These are phyloP conservation scores for Cucurbitaria berberidis DNA, from an alignment of 2,329 filamentous ascomycete genomes.

Conservation along the genomic window DNA sequence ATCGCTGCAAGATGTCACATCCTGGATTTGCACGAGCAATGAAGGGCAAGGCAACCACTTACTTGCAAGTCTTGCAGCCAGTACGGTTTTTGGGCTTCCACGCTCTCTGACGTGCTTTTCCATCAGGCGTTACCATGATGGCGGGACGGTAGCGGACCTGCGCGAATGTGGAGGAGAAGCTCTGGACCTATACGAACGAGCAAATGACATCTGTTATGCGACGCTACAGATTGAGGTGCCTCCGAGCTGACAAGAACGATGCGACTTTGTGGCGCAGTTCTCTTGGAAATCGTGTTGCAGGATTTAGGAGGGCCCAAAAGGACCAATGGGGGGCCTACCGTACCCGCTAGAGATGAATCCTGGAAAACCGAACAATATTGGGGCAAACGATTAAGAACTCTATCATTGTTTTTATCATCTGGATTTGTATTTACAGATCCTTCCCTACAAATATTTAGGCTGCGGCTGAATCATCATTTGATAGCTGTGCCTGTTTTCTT, in stretches of 20 bases:
- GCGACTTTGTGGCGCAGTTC: slow-evolving; percentile 9
- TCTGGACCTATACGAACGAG: slow-evolving; percentile 3
- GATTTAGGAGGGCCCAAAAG: not conserved
- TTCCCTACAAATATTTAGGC: no score
- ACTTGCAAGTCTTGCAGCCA: slow-evolving; percentile 28
- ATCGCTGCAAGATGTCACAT: not conserved
- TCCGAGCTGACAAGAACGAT: slow-evolving; percentile 7
- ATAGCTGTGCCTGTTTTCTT: no score
- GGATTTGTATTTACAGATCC: no score
- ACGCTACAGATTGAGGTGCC: not conserved
- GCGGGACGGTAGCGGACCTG: not conserved
- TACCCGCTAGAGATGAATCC: no score
- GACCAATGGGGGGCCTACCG: not conserved
- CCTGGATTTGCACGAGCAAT: not conserved
- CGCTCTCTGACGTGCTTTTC: slow-evolving; percentile 21
- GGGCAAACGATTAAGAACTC: no score
- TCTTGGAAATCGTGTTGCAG: not conserved
- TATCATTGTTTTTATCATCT: no score
- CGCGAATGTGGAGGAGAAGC: slow-evolving; percentile 1
- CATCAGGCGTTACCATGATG: slow-evolving; percentile 7
- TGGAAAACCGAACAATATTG: no score
- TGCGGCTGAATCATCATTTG: no score
- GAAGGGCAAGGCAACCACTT: slow-evolving; percentile 1
- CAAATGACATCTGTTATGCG: slow-evolving; percentile 5
- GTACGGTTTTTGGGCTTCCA: slow-evolving; percentile 23